Conservation (phyloP, 73 alveolate genomes). For the Paramecium bursaria region DNA sequence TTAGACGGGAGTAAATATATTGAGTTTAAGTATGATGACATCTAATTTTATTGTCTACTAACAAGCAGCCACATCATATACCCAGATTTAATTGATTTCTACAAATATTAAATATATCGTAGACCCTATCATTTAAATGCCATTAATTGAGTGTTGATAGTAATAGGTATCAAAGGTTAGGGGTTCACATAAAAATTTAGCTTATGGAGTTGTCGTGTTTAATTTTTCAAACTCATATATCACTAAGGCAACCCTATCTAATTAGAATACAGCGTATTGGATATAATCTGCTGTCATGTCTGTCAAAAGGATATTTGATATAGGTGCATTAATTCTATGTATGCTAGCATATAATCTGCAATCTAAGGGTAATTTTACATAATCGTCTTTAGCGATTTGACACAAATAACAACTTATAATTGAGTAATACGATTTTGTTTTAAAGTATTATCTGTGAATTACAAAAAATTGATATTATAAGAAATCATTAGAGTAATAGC, state of each 20-base stretch:
- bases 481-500: not conserved
- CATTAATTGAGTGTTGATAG: slow-evolving; percentile 2
- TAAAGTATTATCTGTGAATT: not conserved
- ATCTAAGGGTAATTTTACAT: not conserved
- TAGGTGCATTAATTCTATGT: slow-evolving; percentile 1
- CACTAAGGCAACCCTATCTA: slow-evolving; percentile 12
- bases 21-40: not conserved
- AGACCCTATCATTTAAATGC: not conserved
- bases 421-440: not conserved
- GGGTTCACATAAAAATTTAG: slow-evolving; percentile 53
- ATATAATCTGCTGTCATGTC: slow-evolving; percentile 25
- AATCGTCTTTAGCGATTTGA: not conserved
- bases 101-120: not conserved
- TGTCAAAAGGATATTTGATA: not conserved
- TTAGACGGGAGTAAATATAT: not conserved
- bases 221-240: slow-evolving; percentile 12
- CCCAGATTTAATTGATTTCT: slow-evolving; percentile 14
- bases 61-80: slow-evolving; percentile 22
- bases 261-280: not conserved
- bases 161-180: not conserved
- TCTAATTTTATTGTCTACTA: not conserved
- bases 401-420: slow-evolving; percentile 1
- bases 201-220: not conserved
- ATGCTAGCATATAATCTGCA: not conserved
- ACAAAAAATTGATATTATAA: too few species aligned